Base-by-base conservation (phyloP, 495 filamentous ascomycete genomes). In the Trichoderma gamsii region DNA sequence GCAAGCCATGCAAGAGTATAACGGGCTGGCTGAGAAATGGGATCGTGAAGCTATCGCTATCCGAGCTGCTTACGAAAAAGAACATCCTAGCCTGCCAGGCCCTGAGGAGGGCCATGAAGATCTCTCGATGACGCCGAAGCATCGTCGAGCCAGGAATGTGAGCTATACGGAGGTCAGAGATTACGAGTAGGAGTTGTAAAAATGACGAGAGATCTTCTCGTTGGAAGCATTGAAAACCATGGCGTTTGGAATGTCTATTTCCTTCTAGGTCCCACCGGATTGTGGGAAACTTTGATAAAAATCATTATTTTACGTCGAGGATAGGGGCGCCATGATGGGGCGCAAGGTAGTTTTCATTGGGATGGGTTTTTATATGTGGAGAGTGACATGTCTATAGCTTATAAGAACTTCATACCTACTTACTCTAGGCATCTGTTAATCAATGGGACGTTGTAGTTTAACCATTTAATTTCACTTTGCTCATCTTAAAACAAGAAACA, bases 21-120 rank as follows among this genome's bases (percentile, higher is more conserved):
- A 84, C 70, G 78, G 76, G 23, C 78, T 81, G 25, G 82, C 82
- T 12, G 83, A 76, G 41, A 82, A 88, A 68, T 97, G 92, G 90
- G 92, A 97, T 73, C 78, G 78, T 6, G 83, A 81, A 56, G 88
- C 87, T 1, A 75, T 74, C 13, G 80, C 83, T 70, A 80, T 91
- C 35, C 87, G 87, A 73, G 80, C 76, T 61, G 81, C 83, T 68
- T 95, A 87, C 78, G 88, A 88, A 69, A 79, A 80, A 61, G 83
- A 82, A 21, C 81, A 92, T 75, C 89, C 85, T 27, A 79, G 70
- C 43, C 49, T 71, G 4, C 69, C 67, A 16, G 67, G 59, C 27
- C 67, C 59, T 1, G 59, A 64, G 29, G 67, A 68, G 41, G 21
- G 18, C 0, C 23, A 35, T 1, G 63, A 44, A 21, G 25, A 29